Base-by-base conservation (phyloP, 169 alveolate species). In the Blepharisma undulans region DNA sequence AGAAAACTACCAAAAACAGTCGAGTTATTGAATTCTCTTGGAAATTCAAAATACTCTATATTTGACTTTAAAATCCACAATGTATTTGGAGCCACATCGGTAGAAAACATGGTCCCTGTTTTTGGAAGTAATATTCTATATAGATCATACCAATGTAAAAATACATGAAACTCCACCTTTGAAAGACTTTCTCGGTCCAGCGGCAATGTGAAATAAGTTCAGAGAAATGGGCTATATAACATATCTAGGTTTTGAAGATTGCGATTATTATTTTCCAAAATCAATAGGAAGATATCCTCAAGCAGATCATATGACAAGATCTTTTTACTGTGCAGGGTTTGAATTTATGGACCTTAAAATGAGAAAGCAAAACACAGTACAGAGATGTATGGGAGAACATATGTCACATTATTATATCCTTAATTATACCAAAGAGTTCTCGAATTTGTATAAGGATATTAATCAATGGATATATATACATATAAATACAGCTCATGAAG, bases 51-150 rank as follows among this genome's bases (percentile, higher is more conserved):
- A 18, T 88, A 10, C 5, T 12, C n/a, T 12, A 21, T 33, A 32
- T 88, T 88, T 88, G 92, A 88, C 59, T 76, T 88, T 33, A 76
- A 74, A 59, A 27, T 88, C 12, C 92, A 88, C 61, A 76, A 72
- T 33, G 34, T 36, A 7, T 7, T 76, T 7, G 87, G 92, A 33
- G 14, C 74, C 7, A 14, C 6, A n/a, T 16, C 91, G 16, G 80
- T 25, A 6, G 84, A 86, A 86, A 86, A 86, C n/a, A 12, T 12
- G 33, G 72, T 48, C 4, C 14, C 60, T 25, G 29, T 86, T 30
- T 71, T 86, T 5, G 82, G 78, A 21, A 33, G 22, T 6, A 84
- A 25, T 29, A 78, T 10, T 22, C 29, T 29, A 72, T 8, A 72
- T 72, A 22, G 33, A 29, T n/a, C n/a, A n/a, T n/a, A n/a, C n/a